These are phyloP conservation scores for Nakaseomyces glabratus DNA, from an alignment of 1,139 yeast genomes.

Conservation along the genomic window DNA sequence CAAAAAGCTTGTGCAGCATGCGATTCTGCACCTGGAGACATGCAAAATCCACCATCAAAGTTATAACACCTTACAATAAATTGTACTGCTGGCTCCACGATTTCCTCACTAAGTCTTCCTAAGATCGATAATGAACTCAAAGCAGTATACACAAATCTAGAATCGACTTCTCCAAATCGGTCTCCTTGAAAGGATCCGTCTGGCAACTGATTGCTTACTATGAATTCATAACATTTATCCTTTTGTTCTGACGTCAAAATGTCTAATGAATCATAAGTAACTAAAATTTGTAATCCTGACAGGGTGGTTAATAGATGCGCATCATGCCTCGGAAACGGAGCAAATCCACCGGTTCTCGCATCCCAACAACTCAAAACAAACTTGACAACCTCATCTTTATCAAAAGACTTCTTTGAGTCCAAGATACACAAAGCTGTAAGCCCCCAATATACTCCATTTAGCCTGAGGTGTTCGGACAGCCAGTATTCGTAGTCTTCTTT, in stretches of 20 bases:
- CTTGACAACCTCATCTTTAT: constrained; percentile 49
- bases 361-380: constrained; percentile 68
- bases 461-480: constrained; percentile 79
- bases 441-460: constrained; percentile 97
- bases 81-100: constrained; percentile 55
- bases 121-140: constrained; percentile 63
- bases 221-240: constrained; percentile 37
- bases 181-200: constrained; percentile 90
- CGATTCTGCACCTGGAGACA: constrained; percentile 89
- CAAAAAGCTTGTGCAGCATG: constrained; percentile 93
- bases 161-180: constrained; percentile 82
- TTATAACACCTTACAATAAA: constrained; percentile 68
- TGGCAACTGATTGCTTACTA: constrained; percentile 49
- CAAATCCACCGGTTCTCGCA: constrained; percentile 64
- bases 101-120: constrained; percentile 49
- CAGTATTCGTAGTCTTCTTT: constrained; percentile 67
- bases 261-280: constrained; percentile 54
- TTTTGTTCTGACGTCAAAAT: constrained; percentile 28
- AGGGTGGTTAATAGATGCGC: constrained; percentile 82
- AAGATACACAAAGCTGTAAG: constrained; percentile 63
- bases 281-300: constrained; percentile 73
- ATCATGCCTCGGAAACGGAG: constrained; percentile 83
- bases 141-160: constrained; percentile 81
- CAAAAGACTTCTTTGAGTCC: constrained; percentile 48
- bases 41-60: constrained; percentile 94